Conservation (phyloP, 1,284 basidiomycete genomes). For the Exsudoporus floridanus region DNA sequence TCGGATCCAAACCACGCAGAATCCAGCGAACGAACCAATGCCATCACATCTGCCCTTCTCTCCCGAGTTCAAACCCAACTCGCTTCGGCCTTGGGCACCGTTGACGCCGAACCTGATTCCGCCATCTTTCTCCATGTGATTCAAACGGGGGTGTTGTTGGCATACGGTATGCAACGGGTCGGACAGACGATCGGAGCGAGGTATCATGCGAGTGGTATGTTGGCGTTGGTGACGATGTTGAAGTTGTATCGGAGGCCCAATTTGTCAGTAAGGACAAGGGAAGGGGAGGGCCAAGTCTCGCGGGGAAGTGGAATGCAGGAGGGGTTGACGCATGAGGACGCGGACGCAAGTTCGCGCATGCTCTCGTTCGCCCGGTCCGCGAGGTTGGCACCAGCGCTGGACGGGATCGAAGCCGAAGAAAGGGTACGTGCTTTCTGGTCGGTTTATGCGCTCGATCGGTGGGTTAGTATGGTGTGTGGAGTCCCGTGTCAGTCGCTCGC, state of each 20-base stretch:
- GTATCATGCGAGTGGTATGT: slow-evolving; percentile 43
- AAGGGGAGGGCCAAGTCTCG: not conserved
- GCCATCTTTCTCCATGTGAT: slow-evolving; percentile 43
- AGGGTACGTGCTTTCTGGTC: slow-evolving; percentile 50
- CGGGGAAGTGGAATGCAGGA: not conserved
- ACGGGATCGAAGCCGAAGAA: slow-evolving; percentile 47
- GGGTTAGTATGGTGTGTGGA: slow-evolving; percentile 37
- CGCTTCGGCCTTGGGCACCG: slow-evolving; percentile 14
- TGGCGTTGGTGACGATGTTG: slow-evolving; percentile 37
- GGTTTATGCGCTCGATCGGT: slow-evolving; percentile 42
- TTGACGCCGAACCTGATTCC: slow-evolving; percentile 21
- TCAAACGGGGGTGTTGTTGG: slow-evolving; percentile 48
- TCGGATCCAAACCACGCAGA: slow-evolving; percentile 19
- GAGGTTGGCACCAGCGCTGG: slow-evolving; percentile 36
- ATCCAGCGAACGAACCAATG: not conserved
- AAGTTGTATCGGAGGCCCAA: slow-evolving; percentile 35
- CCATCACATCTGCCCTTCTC: slow-evolving; percentile 30
- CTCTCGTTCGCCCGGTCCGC: slow-evolving; percentile 12
- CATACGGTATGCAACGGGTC: slow-evolving; percentile 43
- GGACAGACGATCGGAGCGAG: slow-evolving; percentile 45
- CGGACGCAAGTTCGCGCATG: not conserved
- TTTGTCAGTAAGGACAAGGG: not conserved
- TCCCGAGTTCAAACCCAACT: slow-evolving; percentile 34
- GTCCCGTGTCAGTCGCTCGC: slow-evolving; percentile 23
- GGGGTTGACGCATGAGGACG: not conserved